Evolutionary conservation across 192 early-diverging fungal genomes (phyloP).

Genomic region (Gryganskiella cystojenkinii): DNA sequence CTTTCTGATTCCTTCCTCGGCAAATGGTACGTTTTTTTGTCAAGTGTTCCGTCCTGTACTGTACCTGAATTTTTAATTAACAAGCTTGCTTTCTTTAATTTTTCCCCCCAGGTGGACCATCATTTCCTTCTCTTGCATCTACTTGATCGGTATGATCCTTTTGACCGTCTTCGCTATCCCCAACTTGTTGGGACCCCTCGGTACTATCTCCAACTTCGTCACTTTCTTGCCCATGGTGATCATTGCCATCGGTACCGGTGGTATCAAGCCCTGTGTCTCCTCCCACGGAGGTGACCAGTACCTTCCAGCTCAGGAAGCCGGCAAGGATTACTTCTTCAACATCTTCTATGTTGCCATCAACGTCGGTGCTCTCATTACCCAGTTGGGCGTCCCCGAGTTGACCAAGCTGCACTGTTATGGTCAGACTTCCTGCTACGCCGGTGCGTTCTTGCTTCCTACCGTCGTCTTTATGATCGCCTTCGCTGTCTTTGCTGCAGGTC

Average conservation of each 20-base stretch:
- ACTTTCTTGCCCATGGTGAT: constrained; percentile 60
- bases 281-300: constrained; percentile 56
- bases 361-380: constrained; percentile 62
- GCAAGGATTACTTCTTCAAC: constrained; percentile 58
- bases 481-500: constrained; percentile 57
- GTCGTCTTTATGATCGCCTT: constrained; percentile 53
- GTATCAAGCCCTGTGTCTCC: constrained; percentile 58
- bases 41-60: background rate
- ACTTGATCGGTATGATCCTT: constrained; percentile 62
- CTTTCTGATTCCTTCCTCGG: constrained; percentile 73
- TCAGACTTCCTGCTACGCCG: constrained; percentile 56
- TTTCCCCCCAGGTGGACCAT: constrained; percentile 45
- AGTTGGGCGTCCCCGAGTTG: constrained; percentile 59
- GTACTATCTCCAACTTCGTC: constrained; percentile 23
- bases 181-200: constrained; percentile 39
- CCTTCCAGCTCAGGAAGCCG: constrained; percentile 57
- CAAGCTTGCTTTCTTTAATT: background rate
- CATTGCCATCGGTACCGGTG: constrained; percentile 59
- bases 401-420: constrained; percentile 42
- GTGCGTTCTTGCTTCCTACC: constrained; percentile 54
- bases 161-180: constrained; percentile 61
- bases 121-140: constrained; percentile 55
- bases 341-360: constrained; percentile 67
- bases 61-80: background rate
- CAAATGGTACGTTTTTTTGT: constrained; percentile 64